Percentiles rank a stretch among this genome's conserved stretches.
These are phyloP conservation scores for Eurotiales sp. DNA, from an alignment of 2,329 filamentous ascomycete genomes.

Conservation along the genomic window DNA sequence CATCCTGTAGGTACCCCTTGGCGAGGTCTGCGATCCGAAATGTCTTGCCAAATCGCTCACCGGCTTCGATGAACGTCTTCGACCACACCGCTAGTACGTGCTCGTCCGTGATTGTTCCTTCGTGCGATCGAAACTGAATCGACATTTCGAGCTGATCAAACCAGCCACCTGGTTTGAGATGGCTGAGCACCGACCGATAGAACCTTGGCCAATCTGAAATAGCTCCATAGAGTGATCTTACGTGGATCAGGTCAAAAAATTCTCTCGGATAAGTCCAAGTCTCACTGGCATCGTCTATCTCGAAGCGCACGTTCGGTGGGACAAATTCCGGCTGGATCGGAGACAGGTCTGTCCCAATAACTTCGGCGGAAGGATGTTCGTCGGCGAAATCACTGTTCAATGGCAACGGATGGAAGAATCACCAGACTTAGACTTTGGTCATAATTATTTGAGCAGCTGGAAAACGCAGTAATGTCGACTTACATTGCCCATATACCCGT, in stretches of 20 bases:
- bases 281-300: slow-evolving; percentile 24
- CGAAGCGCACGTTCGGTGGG: slow-evolving; percentile 13
- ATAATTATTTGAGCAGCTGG: background rate
- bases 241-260: slow-evolving; percentile 27
- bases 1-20: slow-evolving; percentile 42
- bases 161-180: slow-evolving; percentile 27
- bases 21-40: slow-evolving; percentile 28
- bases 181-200: slow-evolving; percentile 20
- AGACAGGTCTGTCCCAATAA: slow-evolving; percentile 20
- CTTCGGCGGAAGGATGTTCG: slow-evolving; percentile 5
- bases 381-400: slow-evolving; percentile 16
- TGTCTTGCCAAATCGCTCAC: slow-evolving; percentile 22
- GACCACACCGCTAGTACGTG: slow-evolving; percentile 17
- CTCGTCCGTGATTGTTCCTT: slow-evolving; percentile 20
- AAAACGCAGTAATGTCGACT: background rate
- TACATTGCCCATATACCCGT: slow-evolving; percentile 13
- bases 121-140: slow-evolving; percentile 24
- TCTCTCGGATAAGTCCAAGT: slow-evolving; percentile 23
- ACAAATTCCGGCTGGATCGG: slow-evolving; percentile 17
- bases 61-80: slow-evolving; percentile 19
- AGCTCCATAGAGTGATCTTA: slow-evolving; percentile 23
- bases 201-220: slow-evolving; percentile 26
- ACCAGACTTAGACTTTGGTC: background rate
- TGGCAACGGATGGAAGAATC: no score
- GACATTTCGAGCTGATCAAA: slow-evolving; percentile 27